Conservation (phyloP, 1,139 yeast species). For the Geotrichum aggregatum region DNA sequence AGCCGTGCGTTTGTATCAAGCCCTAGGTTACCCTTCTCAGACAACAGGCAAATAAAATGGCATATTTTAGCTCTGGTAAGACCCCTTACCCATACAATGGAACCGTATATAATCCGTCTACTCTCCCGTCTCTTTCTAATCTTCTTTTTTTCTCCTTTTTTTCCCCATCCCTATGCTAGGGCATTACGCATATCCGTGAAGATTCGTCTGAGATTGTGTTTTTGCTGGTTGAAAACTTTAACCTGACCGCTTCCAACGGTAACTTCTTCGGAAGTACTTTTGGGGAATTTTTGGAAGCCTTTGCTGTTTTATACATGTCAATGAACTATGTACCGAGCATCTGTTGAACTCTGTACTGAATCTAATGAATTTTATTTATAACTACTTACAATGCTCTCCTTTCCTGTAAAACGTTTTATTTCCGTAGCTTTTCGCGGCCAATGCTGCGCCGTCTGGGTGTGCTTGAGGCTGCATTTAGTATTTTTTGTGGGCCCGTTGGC, state of each 20-base stretch:
- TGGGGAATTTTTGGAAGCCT: constrained; percentile 75
- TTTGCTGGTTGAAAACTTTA: constrained; percentile 99
- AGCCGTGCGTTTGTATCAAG: too few species aligned
- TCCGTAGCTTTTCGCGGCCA: too few species aligned
- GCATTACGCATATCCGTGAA: constrained; percentile 99
- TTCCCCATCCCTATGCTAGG: constrained; percentile 97
- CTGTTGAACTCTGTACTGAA: too few species aligned
- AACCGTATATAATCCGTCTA: constrained; percentile 6
- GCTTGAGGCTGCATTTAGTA: too few species aligned
- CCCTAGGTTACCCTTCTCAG: too few species aligned
- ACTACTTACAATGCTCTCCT: too few species aligned
- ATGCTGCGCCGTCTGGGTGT: too few species aligned
- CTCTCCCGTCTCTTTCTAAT: constrained; percentile 3
- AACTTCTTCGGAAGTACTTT: constrained; percentile 37
- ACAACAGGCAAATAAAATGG: too few species aligned
- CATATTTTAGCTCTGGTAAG: too few species aligned
- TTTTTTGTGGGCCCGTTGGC: too few species aligned
- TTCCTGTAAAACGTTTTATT: too few species aligned
- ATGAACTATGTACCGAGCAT: not conserved
- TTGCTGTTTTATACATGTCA: not conserved
- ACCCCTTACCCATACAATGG: not conserved
- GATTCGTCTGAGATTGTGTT: constrained; percentile 99
- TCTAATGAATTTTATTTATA: too few species aligned
- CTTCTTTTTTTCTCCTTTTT: constrained; percentile 31
- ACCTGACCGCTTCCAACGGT: constrained; percentile 93